Evolutionary conservation across 208 protist genomes (phyloP), one percentile per base, ranked within the genome.

Genomic region (Trypanosomatidae sp.): DNA sequence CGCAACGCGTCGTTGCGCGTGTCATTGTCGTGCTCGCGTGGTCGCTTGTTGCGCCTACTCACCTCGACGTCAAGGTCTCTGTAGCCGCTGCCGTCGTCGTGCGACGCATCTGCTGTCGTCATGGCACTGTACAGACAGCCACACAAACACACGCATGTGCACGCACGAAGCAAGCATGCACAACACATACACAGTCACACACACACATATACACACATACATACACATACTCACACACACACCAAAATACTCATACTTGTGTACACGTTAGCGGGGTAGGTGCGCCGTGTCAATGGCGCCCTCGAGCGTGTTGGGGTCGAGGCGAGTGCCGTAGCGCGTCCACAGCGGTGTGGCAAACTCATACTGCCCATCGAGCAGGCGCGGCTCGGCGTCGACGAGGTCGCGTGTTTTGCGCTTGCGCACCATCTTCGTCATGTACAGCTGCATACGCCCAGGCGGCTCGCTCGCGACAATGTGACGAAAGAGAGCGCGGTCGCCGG

Each of bases 271-370:
- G 2, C 61, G 55, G 43, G 55, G 41, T 45, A 74, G 55, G 26
- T 63, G 68, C 19, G 54, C 47, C 2, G 57, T 43, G 13, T 86
- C 83, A 26, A 88, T 65, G 8, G 71, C 67, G 27, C 83, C 83
- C 49, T 92, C 83, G 6, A 88, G 57, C 22, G 83, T 92, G 63
- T 92, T 92, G 30, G 49, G 70, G 45, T 92, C 83, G 45, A 92
- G 66, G n/a, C 83, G 78, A 7, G 69, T 83, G n/a, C 76, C 75
- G 20, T 75, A 67, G 61, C 78, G 85, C 20, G 84, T 93, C 80
- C 84, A 93, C 28, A 93, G 66, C 33, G 84, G 84, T 3, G 79
- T 72, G 0, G 84, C 84, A 48, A 89, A 89, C 56, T 91, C 86
- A 50, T 82, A 91, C 63, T 94, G 81, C 16, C 82, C 81, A 21